Evolutionary conservation across 768 basidiomycete genomes (phyloP).

Genomic region (Hortiboletus campestris): DNA sequence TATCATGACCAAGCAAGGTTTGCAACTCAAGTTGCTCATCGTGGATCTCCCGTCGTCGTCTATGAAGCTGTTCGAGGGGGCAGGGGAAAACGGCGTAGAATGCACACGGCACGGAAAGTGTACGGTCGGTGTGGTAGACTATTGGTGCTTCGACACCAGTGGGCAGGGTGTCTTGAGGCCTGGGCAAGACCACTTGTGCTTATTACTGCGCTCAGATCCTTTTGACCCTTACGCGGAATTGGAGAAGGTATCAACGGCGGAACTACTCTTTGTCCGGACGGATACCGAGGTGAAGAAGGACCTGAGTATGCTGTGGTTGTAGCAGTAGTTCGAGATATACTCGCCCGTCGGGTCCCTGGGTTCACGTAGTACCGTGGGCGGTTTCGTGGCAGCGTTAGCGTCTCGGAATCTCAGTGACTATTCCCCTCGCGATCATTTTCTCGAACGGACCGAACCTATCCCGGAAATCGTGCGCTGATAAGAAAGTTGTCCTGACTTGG

Average conservation of each 20-base stretch:
- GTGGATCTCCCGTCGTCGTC: conserved; percentile 20
- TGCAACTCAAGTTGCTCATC: conserved; percentile 26
- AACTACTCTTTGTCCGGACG: conserved; percentile 26
- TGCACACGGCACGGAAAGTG: conserved; percentile 19
- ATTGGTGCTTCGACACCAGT: conserved; percentile 33
- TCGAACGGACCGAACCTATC: background rate
- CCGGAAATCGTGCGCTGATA: background rate
- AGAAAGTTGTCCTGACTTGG: background rate
- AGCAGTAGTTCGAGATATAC: background rate
- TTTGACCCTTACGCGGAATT: conserved; percentile 27
- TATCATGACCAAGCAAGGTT: conserved; percentile 33
- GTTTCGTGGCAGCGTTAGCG: background rate
- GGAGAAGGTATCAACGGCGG: conserved; percentile 27
- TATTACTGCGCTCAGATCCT: conserved; percentile 29
- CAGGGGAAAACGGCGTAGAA: conserved; percentile 5
- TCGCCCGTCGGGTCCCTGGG: too few relatives aligned
- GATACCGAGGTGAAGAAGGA: conserved; percentile 16
- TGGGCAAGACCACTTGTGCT: conserved; percentile 28
- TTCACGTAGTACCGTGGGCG: background rate
- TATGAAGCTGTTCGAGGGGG: conserved; percentile 18
- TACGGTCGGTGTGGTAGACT: conserved; percentile 28
- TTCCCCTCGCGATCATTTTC: background rate
- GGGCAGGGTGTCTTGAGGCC: conserved; percentile 23
- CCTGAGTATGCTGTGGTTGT: conserved; percentile 26
- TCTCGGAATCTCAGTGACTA: background rate